These are phyloP conservation scores for Catharanthus roseus DNA, from an alignment of 257 asterid genomes.

Conservation along the genomic window DNA sequence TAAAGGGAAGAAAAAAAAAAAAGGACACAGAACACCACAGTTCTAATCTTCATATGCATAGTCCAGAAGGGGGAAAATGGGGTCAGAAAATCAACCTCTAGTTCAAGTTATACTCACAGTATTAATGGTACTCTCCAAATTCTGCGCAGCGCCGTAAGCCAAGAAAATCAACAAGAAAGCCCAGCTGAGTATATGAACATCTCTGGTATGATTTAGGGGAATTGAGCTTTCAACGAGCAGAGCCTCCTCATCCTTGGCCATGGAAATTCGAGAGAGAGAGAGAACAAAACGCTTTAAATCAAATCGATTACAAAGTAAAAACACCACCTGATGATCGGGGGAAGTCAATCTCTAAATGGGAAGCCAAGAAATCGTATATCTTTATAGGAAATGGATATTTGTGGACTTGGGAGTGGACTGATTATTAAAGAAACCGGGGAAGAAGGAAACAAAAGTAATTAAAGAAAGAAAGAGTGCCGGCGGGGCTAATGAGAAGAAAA, in stretches of 20 bases:
- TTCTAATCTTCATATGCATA: background rate
- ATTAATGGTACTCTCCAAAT: constrained; percentile 87
- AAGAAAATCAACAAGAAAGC: constrained; percentile 78
- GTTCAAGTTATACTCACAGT: constrained; percentile 32
- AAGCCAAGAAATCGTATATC: background rate
- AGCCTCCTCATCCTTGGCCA: constrained; percentile 70
- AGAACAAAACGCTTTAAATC: background rate
- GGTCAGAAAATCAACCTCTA: background rate
- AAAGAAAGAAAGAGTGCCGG: background rate
- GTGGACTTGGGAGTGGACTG: no score
- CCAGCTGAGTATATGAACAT: constrained; percentile 66
- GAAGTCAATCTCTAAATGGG: background rate
- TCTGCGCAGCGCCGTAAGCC: constrained; percentile 98
- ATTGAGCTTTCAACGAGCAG: constrained; percentile 33
- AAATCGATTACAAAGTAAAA: background rate
- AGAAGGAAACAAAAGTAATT: background rate
- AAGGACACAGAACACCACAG: background rate
- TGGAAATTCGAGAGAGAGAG: constrained; percentile 10
- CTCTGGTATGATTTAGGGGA: constrained; percentile 54
- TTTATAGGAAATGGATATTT: background rate
- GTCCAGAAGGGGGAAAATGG: background rate
- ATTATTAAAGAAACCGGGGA: constrained; percentile 15
- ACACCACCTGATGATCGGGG: background rate
- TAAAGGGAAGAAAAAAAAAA: background rate
- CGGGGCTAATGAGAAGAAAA: constrained; percentile 7